Conservation (phyloP, 352 stramenopile species). For the Pythium dissotocum region DNA sequence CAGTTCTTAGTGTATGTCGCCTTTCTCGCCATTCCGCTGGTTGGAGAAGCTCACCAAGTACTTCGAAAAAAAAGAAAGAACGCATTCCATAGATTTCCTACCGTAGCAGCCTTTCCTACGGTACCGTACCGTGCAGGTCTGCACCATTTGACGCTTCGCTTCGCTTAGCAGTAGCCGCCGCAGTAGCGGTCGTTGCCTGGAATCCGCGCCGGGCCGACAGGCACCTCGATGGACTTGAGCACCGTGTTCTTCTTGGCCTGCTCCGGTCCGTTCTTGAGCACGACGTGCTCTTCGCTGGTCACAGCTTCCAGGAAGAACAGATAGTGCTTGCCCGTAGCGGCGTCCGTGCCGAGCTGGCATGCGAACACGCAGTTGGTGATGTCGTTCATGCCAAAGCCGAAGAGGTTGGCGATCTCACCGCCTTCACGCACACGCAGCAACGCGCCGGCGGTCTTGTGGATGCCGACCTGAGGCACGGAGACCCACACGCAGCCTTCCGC, state of each 20-base stretch:
- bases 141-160: not conserved
- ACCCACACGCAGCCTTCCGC: conserved; percentile 69
- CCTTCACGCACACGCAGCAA: conserved; percentile 58
- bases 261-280: conserved; percentile 43
- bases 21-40: not conserved
- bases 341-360: conserved; percentile 61
- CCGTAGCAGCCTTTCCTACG: not conserved
- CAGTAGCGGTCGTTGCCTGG: conserved; percentile 44
- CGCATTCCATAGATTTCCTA: not conserved
- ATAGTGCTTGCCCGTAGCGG: conserved; percentile 41
- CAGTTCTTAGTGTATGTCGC: not conserved
- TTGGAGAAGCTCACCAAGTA: not conserved
- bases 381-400: conserved; percentile 62
- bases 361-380: conserved; percentile 56
- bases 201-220: conserved; percentile 48
- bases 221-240: conserved; percentile 50
- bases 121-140: too few relatives aligned
- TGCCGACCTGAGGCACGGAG: conserved; percentile 49
- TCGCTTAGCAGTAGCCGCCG: conserved; percentile 57
- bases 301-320: conserved; percentile 62
- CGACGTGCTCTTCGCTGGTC: conserved; percentile 39
- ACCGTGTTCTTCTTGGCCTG: conserved; percentile 38
- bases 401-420: conserved; percentile 50
- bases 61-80: not conserved
- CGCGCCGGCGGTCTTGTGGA: conserved; percentile 48